Evolutionary conservation across 23 red algal genomes (phyloP), one percentile per base, ranked within the genome.

Genomic region (Gracilaria vermiculophylla): DNA sequence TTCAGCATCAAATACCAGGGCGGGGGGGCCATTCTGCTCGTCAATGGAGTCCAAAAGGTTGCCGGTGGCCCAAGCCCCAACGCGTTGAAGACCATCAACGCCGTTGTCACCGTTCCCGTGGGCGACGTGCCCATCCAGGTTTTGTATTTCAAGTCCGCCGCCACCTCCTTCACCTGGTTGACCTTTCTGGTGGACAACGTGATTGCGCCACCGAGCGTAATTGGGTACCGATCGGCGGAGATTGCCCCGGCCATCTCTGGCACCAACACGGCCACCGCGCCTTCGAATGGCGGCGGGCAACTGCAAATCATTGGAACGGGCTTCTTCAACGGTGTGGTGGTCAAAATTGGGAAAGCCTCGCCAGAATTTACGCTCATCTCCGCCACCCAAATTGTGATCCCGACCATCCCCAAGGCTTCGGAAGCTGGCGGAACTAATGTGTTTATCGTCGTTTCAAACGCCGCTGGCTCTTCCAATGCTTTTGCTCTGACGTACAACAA

Each of bases 281-380:
- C 33, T 21, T 23, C 52, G 33, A 28, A 34, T 11, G 77, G 77
- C 13, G 53, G 77, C 5, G 52, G 53, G 16, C 77, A 81, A 19
- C 62, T 81, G 56, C 77, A 81, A 19, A 81, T 81, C 28, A 81
- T 44, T 24, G 77, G 77, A 37, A 81, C 77, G 5, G 77, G 77
- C 31, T 81, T 81, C 56, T 81, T 81, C 19, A 81, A 81, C n/a
- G 51, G 29, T 17, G 50, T 33, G 4, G 5, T 23, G 5, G 77
- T 81, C 11, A 62, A 37, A 15, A 81, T 81, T 60, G 77, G 77
- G 5, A 37, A 62, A 17, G 47, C 40, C 47, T 23, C 17, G 4
- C 53, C 56, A 7, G 25, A n/a, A 15, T 64, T 60, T 23, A 60
- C 32, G 31, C 42, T 60, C 52, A 41, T 81, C 6, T 81, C 77